Conservation (phyloP, 179 eudicot genomes). For the Heliamphora pulchella region DNA sequence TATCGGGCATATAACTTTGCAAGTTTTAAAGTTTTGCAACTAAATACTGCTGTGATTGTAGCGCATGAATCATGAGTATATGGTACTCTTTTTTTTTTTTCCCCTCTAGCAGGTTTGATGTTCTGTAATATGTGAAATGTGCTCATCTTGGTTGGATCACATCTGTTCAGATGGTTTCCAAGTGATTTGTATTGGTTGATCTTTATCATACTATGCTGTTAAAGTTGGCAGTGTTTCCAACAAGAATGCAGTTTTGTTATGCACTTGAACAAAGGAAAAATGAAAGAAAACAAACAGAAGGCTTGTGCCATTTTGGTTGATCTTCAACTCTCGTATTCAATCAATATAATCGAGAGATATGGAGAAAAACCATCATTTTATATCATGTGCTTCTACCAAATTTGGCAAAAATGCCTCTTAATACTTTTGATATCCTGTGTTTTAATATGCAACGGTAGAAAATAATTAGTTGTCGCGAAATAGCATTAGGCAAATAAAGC, state of each 20-base stretch:
- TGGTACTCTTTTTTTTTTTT: not conserved
- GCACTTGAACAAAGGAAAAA: no score
- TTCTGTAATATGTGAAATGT: not conserved
- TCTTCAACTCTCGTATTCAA: no score
- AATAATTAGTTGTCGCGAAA: no score
- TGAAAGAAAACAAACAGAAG: no score
- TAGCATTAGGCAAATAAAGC: no score
- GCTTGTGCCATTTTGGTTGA: no score
- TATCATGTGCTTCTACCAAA: no score
- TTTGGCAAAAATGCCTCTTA: no score
- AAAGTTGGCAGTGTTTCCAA: not conserved
- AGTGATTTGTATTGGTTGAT: not conserved
- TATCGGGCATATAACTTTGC: slow-evolving; percentile 1
- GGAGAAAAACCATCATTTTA: no score
- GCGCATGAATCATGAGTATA: not conserved
- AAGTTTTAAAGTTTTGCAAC: not conserved
- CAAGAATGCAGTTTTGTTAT: not conserved
- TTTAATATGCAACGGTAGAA: no score
- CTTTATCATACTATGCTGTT: not conserved
- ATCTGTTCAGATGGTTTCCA: not conserved
- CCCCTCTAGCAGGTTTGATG: not conserved
- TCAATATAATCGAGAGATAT: no score
- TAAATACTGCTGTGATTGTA: not conserved
- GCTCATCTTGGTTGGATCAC: not conserved
- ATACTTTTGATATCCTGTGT: no score